Conservation (phyloP, 352 stramenopile species). For the Globisporangium viniferum region DNA sequence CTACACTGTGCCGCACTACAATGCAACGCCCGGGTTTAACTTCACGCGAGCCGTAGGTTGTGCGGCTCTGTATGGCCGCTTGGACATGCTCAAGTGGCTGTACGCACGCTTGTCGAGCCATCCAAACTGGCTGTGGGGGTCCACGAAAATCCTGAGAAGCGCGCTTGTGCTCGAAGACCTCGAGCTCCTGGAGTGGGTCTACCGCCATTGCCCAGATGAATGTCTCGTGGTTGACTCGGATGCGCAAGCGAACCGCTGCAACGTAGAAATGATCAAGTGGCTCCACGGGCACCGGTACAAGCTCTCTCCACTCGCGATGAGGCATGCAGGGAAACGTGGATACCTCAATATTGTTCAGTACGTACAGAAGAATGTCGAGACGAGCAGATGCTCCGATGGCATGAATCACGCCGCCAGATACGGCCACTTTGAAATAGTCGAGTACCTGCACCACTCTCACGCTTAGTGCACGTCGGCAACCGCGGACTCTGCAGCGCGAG, state of each 20-base stretch:
- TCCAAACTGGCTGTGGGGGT: not conserved
- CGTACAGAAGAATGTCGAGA: not conserved
- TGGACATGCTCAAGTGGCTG: slow-evolving; percentile 12
- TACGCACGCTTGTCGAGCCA: slow-evolving; percentile 4
- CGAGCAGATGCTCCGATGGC: not conserved
- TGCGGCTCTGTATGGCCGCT: not conserved
- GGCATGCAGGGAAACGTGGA: not conserved
- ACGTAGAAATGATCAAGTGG: slow-evolving; percentile 7
- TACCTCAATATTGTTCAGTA: slow-evolving; percentile 7
- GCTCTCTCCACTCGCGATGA: not conserved
- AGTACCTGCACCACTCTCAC: not conserved
- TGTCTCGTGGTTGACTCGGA: not conserved
- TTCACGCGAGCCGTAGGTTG: slow-evolving; percentile 2
- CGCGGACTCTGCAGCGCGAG: slow-evolving; percentile 5
- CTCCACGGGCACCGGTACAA: not conserved
- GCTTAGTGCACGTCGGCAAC: not conserved
- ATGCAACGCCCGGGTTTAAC: not conserved
- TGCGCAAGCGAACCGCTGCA: not conserved
- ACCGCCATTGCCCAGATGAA: not conserved
- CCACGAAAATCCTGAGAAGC: not conserved
- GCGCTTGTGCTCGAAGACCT: slow-evolving; percentile 1
- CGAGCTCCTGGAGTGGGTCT: slow-evolving; percentile 8
- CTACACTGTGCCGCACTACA: not conserved
- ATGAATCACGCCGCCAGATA: slow-evolving; percentile 8
- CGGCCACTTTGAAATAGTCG: slow-evolving; percentile 1